Base-by-base conservation (phyloP, 495 filamentous ascomycete genomes). In the Penicillium ucsense region DNA sequence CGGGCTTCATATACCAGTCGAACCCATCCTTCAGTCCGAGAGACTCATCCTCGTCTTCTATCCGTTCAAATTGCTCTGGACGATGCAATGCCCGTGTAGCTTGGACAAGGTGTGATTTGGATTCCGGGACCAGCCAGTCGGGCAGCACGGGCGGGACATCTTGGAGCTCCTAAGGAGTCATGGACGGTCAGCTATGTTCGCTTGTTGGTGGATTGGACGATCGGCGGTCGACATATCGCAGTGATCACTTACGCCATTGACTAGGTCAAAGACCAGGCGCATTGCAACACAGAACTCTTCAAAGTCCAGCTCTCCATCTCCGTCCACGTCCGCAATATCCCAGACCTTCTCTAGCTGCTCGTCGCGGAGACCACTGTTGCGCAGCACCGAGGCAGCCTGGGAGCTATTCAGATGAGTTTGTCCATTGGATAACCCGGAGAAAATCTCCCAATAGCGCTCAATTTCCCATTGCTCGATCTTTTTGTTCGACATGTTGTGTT, bases 241-340 rank as follows among this genome's bases (percentile, higher is more conserved):
- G 5, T 12, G 27, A 4, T 20, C 38, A 54, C 84, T 53, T 71
- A 94, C 89, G 56, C 92, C 92, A 66, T 98, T 98, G 33, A 97
- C 84, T 41, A 97, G 61, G 65, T 98, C 92, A 61, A 95, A 98
- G 45, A 96, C 94, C 46, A 98, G 68, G 63, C 92, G 77, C 94
- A 98, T 97, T 28, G 92, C 92, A 40, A 98, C 92, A 62, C 92
- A 98, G 64, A 98, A 98, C 71, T 98, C 92, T 68, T 97, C 92
- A 71, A 98, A 98, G 70, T 98, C 92, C 32, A 98, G 69, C 63
- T 89, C 94, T 35, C 92, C 92, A 70, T 98, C 92, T 53, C 85
- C 86, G 63, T 98, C 92, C 43, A 98, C 88, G 64, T 98, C 92
- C 43, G 92, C 86, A 48, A 98, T 79, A 65, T 98, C 92, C 92